Percentiles rank a stretch among this genome's conserved stretches.
Conservation (phyloP, 345 rosid species). For the Populus simonii region DNA sequence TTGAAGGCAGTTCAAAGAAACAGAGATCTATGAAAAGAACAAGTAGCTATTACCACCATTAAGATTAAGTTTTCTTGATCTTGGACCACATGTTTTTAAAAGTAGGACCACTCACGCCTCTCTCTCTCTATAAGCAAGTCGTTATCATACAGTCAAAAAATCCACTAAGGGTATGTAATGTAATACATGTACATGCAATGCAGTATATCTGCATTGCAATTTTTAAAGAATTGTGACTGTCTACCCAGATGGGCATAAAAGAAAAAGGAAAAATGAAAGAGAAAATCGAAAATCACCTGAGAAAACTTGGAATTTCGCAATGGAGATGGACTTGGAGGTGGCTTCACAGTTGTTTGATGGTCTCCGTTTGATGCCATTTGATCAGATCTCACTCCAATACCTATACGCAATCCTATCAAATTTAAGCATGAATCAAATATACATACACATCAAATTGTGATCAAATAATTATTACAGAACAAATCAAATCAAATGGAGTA, state of each 20-base stretch:
- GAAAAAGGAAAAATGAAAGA: background rate
- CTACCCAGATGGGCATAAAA: background rate
- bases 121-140: background rate
- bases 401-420: background rate
- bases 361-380: constrained; percentile 46
- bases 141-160: background rate
- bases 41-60: background rate
- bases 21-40: background rate
- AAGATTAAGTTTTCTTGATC: constrained; percentile 10
- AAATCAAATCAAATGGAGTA: background rate
- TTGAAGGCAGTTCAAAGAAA: too few relatives aligned
- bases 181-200: background rate
- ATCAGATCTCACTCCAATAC: constrained; percentile 28
- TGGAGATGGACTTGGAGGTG: constrained; percentile 92
- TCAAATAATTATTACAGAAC: background rate
- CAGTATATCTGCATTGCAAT: background rate
- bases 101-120: background rate
- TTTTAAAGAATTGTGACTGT: background rate
- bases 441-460: background rate
- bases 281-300: constrained; percentile 45
- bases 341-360: constrained; percentile 50
- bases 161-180: background rate
- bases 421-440: background rate
- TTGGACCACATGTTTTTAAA: background rate
- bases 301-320: constrained; percentile 78